Base-by-base conservation (phyloP, 2,329 filamentous ascomycete species). In the Chaetomium strumarium region DNA sequence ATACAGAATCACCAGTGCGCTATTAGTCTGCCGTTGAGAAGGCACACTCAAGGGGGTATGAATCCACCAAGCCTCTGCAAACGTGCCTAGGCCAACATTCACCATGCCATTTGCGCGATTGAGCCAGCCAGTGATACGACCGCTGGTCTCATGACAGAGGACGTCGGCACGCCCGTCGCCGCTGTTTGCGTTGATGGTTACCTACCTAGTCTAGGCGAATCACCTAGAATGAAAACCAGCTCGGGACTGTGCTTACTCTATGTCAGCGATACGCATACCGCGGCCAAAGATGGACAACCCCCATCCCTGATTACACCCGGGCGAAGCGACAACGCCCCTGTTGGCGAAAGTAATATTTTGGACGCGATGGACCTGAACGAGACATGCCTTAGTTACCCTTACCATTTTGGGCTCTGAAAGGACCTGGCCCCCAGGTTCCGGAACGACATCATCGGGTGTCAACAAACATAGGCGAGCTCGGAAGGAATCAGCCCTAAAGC, bases 1-100 rank as follows among this genome's bases (percentile, higher is more conserved):
- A 56, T 58, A 16, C 49, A n/a, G n/a, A 10, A n/a, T 37, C 34
- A 37, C 34, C 10, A 8, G 14, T n/a, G 34, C 34, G 5, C 34
- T 37, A n/a, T 37, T 37, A 37, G 34, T 37, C n/a, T 37, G 9
- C 14, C 9, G 34, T n/a, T 9, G 34, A n/a, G 34, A 37, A 37
- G 9, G 34, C 34, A 37, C 9, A n/a, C 34, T 10, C n/a, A n/a
- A 12, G 9, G 34, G n/a, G 14, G n/a, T 5, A 9, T 37, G 34
- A 37, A 37, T 14, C 34, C 14, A 37, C 34, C 34, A 37, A 11
- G 34, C 58, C 40, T 64, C 59, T 11, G 58, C 41, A 41, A 58
- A 56, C 53, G 67, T 69, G 55, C 64, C 47, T 58, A 64, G 63
- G 17, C 46, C 58, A 17, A 57, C 57, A 49, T 53, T 31, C 37